A percentile compares a stretch with the other conserved stretches of the same genome.
phyloP scores from a whole-genome alignment of 345 rosid genomes.

The Eutrema yunnanense region DNA sequence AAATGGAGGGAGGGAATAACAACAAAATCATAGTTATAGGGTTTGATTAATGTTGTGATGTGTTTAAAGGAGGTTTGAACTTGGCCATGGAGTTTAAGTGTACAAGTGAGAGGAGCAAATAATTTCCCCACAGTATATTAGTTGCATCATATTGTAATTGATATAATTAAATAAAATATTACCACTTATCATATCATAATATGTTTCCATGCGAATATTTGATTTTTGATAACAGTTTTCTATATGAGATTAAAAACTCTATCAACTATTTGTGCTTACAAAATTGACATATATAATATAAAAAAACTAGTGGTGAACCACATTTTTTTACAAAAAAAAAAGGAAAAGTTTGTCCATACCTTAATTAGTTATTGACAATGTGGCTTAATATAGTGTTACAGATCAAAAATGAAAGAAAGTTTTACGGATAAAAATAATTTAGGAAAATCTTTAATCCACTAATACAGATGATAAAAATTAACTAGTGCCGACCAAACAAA shows the following conservation, averaged over 20 bases:
- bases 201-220: background rate
- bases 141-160: background rate
- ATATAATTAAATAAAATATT: constrained; percentile 1
- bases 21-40: background rate
- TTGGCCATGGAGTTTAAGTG: constrained; percentile 12
- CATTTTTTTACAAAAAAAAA: background rate
- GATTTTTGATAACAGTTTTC: background rate
- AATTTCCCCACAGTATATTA: background rate
- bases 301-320: background rate
- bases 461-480: too few species aligned
- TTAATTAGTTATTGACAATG: background rate
- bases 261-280: background rate
- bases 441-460: too few species aligned
- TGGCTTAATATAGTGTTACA: too few species aligned
- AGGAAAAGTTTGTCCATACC: background rate
- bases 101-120: constrained; percentile 14
- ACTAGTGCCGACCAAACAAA: too few species aligned
- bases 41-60: background rate
- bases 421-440: too few species aligned
- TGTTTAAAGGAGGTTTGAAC: constrained; percentile 2
- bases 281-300: background rate
- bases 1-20: background rate
- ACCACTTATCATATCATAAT: background rate
- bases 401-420: too few species aligned
- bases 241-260: background rate